Percentiles rank a stretch among this genome's conserved stretches.
Conservation (phyloP, 1,284 basidiomycete genomes). For the Rhodotorula sp. region DNA sequence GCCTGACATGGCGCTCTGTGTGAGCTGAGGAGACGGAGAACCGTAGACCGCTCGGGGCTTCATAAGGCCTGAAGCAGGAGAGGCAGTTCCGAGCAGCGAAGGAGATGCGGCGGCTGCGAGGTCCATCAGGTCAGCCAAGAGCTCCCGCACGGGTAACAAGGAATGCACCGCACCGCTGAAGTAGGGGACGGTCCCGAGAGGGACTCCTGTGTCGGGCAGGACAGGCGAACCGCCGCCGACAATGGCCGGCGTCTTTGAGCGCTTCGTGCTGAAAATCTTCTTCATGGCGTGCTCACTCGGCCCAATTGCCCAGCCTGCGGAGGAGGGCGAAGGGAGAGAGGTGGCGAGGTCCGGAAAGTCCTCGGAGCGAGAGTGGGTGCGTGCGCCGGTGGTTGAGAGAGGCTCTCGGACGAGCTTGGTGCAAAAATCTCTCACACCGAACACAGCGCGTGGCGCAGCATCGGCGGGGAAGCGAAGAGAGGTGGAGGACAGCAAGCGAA, state of each 20-base stretch:
- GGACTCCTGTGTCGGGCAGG: no score
- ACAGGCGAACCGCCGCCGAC: not conserved
- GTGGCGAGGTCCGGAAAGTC: not conserved
- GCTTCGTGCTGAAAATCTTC: constrained; percentile 15
- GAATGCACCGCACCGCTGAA: not conserved
- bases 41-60: constrained; percentile 7
- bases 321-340: not conserved
- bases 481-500: no score
- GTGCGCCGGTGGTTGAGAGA: no score
- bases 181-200: no score
- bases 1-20: not conserved
- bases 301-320: not conserved
- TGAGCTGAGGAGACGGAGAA: not conserved
- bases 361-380: not conserved
- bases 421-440: no score
- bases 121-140: no score
- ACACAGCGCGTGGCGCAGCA: no score
- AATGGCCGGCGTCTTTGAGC: constrained; percentile 7
- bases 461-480: no score
- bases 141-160: no score
- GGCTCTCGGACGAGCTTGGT: no score
- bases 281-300: not conserved
- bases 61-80: not conserved
- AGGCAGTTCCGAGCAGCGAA: not conserved
- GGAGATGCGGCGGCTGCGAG: not conserved